Percentiles rank a stretch among this genome's conserved stretches.
Evolutionary conservation across 2,329 filamentous ascomycete genomes (phyloP).

Genomic region (Colletotrichum cereale): DNA sequence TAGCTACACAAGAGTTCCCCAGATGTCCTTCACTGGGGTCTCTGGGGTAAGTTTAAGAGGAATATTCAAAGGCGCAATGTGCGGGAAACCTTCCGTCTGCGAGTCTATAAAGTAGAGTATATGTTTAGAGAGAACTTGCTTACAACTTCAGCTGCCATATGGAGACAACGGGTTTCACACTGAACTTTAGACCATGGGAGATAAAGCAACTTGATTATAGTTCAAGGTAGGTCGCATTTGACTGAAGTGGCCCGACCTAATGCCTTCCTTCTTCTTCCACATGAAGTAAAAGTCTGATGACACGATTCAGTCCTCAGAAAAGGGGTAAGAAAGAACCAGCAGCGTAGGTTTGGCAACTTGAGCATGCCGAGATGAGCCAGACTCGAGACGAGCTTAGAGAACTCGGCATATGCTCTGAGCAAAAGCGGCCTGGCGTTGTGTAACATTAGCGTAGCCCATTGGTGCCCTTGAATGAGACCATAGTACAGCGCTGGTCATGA

Average conservation of each 20-base stretch:
- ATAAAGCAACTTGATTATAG: background rate
- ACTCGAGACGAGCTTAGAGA: background rate
- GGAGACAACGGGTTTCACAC: too few relatives aligned
- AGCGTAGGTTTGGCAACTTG: background rate
- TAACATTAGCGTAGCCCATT: background rate
- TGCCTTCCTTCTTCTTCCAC: background rate
- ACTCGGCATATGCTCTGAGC: background rate
- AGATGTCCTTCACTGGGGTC: too few relatives aligned
- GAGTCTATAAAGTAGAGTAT: too few relatives aligned
- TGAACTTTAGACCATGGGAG: too few relatives aligned
- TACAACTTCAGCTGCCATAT: too few relatives aligned
- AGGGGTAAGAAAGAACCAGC: background rate
- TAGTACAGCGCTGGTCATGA: background rate
- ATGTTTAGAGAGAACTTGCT: too few relatives aligned
- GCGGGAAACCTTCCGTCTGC: too few relatives aligned
- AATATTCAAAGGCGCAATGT: too few relatives aligned
- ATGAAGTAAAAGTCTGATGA: background rate
- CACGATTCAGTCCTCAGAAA: background rate
- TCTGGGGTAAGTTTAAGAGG: too few relatives aligned
- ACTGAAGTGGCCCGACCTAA: background rate
- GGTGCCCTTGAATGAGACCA: background rate
- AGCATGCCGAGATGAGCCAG: background rate
- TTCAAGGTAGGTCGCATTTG: background rate
- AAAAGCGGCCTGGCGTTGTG: background rate
- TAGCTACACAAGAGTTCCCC: too few relatives aligned